Evolutionary conservation across 2,329 filamentous ascomycete species (phyloP).

Genomic region (Pseudogymnoascus sp.): DNA sequence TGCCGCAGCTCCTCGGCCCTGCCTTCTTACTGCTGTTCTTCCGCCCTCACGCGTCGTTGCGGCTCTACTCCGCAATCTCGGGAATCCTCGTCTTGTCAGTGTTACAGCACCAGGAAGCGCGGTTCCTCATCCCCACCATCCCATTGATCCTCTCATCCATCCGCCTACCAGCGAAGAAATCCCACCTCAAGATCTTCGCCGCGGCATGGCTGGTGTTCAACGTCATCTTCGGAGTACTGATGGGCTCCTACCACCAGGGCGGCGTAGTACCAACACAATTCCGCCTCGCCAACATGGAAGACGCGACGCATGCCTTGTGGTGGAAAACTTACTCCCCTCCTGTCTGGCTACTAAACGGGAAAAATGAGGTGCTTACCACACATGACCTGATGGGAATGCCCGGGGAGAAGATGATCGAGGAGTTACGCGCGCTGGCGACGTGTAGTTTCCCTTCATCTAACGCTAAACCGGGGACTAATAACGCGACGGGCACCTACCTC

Average conservation of each 20-base stretch:
- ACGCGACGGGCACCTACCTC: constrained; percentile 50
- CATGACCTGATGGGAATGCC: constrained; percentile 66
- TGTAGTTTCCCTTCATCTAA: constrained; percentile 50
- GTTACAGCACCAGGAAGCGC: constrained; percentile 72
- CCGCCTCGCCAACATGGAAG: constrained; percentile 58
- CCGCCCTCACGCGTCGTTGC: constrained; percentile 47
- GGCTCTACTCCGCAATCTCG: constrained; percentile 65
- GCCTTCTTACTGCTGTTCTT: constrained; percentile 53
- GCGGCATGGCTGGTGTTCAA: constrained; percentile 63
- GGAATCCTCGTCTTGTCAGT: constrained; percentile 62
- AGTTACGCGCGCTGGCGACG: constrained; percentile 50
- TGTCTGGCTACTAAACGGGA: constrained; percentile 69
- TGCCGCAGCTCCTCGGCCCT: constrained; percentile 65
- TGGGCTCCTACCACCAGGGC: constrained; percentile 77
- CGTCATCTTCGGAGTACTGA: constrained; percentile 55
- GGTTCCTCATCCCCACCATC: constrained; percentile 67
- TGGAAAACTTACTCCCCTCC: constrained; percentile 83
- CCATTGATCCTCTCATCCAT: constrained; percentile 70
- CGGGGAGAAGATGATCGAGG: constrained; percentile 48
- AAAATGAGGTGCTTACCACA: constrained; percentile 62
- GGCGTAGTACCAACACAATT: constrained; percentile 69
- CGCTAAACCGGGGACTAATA: constrained; percentile 45
- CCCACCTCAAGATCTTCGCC: constrained; percentile 45
- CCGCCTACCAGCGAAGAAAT: constrained; percentile 49
- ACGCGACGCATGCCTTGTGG: constrained; percentile 64